Evolutionary conservation across 1,284 basidiomycete species (phyloP).

Genomic region (Abortiporus biennis): DNA sequence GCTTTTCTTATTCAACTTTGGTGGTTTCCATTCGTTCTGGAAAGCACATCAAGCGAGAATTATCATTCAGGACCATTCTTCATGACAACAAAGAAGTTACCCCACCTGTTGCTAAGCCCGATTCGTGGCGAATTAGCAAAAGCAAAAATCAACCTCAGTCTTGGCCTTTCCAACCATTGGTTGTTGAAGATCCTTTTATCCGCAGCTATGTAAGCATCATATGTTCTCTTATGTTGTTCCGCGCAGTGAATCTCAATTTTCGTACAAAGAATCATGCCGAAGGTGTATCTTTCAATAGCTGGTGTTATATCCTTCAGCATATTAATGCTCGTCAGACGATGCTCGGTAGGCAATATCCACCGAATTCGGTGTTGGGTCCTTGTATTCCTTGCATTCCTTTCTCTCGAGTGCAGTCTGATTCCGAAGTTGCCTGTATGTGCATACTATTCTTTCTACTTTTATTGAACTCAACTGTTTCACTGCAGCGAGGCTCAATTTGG

Average conservation of each 20-base stretch:
- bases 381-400: not conserved
- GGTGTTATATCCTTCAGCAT: not conserved
- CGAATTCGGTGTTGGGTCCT: not conserved
- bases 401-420: too few species aligned
- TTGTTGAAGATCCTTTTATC: constrained; percentile 7
- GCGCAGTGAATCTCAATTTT: not conserved
- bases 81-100: too few species aligned
- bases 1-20: too few species aligned
- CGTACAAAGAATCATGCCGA: not conserved
- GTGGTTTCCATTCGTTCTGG: too few species aligned
- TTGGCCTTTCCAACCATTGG: not conserved
- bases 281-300: not conserved
- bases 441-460: too few species aligned
- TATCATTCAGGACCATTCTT: too few species aligned
- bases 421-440: too few species aligned
- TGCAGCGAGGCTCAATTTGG: too few species aligned
- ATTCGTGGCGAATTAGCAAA: too few species aligned
- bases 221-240: not conserved
- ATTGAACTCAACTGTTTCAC: too few species aligned
- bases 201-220: constrained; percentile 4
- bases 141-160: not conserved
- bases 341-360: not conserved
- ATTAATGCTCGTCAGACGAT: not conserved
- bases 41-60: too few species aligned
- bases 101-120: too few species aligned